These are phyloP conservation scores for Vitis hybrid DNA, from an alignment of 177 flowering plant species.

Conservation along the genomic window DNA sequence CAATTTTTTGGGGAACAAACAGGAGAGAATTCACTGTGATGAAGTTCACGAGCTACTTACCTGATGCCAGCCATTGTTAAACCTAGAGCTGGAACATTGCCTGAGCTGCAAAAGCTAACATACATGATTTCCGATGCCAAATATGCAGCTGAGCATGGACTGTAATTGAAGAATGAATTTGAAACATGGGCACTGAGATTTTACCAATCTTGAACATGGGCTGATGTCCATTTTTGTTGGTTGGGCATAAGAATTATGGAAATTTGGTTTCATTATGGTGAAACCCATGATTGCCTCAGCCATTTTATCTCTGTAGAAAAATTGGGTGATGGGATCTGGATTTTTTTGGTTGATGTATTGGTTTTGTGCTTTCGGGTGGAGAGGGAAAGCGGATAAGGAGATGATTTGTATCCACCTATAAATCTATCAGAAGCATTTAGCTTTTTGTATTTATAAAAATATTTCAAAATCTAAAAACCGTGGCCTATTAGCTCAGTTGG, in stretches of 20 bases:
- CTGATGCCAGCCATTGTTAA: conserved; percentile 31
- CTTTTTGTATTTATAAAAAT: neutral
- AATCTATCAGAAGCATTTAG: neutral
- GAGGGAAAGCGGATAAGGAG: conserved; percentile 46
- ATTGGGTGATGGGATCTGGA: neutral
- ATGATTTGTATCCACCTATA: conserved; percentile 39
- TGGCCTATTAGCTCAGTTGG: conserved; percentile 91
- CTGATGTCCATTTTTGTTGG: conserved; percentile 24
- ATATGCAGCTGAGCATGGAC: too few species aligned
- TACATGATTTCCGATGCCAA: too few species aligned
- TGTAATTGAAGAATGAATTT: neutral
- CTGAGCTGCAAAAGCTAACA: conserved; percentile 35
- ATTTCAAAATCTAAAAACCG: neutral
- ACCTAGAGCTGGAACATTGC: conserved; percentile 37
- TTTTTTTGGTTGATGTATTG: neutral
- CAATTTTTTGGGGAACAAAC: neutral
- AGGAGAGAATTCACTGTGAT: neutral
- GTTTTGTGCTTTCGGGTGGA: neutral
- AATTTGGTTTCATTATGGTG: conserved; percentile 35
- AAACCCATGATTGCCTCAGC: conserved; percentile 60
- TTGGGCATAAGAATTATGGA: conserved; percentile 19
- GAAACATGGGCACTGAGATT: neutral
- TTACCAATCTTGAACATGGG: conserved; percentile 34
- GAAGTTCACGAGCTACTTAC: conserved; percentile 23
- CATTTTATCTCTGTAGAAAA: conserved; percentile 28